Conservation (phyloP, 2,329 filamentous ascomycete species). For the Aspergillus ochraceus region DNA sequence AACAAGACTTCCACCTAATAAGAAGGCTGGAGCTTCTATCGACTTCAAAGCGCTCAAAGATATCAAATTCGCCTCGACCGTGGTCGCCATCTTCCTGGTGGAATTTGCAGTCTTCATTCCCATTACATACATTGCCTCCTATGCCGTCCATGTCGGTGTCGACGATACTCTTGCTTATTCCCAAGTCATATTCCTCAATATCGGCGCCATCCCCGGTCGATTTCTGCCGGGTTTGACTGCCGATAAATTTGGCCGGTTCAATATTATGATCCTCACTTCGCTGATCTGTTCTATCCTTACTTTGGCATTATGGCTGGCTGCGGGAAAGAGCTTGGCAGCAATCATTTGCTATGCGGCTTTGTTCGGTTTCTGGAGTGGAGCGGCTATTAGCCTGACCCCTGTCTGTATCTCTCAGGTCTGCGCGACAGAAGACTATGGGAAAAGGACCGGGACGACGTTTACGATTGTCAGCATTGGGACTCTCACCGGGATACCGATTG, state of each 20-base stretch:
- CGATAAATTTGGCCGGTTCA: conserved; percentile 36
- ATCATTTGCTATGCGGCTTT: conserved; percentile 20
- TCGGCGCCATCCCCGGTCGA: conserved; percentile 34
- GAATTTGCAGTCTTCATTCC: conserved; percentile 40
- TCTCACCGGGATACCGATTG: conserved; percentile 26
- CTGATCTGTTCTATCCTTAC: conserved; percentile 19
- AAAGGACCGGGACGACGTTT: conserved; percentile 23
- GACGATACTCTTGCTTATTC: conserved; percentile 26
- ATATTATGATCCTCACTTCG: conserved; percentile 29
- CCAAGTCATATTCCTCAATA: conserved; percentile 34
- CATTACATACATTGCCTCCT: conserved; percentile 35
- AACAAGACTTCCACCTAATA: conserved; percentile 24
- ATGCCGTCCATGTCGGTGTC: conserved; percentile 28
- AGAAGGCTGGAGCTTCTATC: conserved; percentile 14
- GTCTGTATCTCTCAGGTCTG: conserved; percentile 33
- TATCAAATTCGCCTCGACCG: conserved; percentile 25
- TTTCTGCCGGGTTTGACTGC: conserved; percentile 33
- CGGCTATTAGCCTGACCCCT: conserved; percentile 29
- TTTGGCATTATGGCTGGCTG: conserved; percentile 23
- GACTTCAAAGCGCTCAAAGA: conserved; percentile 28
- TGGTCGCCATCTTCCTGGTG: conserved; percentile 32
- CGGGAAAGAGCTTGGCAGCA: conserved; percentile 9
- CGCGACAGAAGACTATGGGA: conserved; percentile 26
- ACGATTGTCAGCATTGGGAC: conserved; percentile 23
- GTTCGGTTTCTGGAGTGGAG: conserved; percentile 25